Evolutionary conservation across 305 asterid species (phyloP).

Genomic region (Fraxinus ornus): DNA sequence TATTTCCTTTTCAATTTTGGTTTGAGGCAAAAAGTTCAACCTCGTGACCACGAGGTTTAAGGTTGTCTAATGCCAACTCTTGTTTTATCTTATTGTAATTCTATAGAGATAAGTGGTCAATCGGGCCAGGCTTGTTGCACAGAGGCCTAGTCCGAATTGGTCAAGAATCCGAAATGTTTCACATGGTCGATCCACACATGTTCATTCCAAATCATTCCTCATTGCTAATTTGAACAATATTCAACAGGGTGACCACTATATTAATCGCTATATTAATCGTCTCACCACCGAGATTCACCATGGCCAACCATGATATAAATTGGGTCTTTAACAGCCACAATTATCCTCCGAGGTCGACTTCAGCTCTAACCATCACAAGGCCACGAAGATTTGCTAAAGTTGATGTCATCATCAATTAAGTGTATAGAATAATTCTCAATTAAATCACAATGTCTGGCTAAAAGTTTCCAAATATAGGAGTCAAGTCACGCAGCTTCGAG

Average conservation of each 20-base stretch:
- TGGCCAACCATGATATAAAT: neutral
- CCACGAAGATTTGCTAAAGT: neutral
- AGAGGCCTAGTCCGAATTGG: neutral
- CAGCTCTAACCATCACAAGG: neutral
- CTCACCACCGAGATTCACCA: neutral
- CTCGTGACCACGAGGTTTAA: neutral
- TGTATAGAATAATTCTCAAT: too few species aligned
- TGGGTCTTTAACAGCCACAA: neutral
- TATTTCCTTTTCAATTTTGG: neutral
- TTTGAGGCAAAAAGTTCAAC: neutral
- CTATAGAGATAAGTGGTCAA: neutral
- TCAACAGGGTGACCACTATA: neutral
- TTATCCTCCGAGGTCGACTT: neutral
- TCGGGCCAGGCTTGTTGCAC: neutral
- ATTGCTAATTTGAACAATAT: too few species aligned
- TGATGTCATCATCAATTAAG: neutral
- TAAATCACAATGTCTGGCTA: neutral
- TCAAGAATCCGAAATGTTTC: too few species aligned
- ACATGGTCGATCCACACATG: too few species aligned
- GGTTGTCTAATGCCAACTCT: neutral
- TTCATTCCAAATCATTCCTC: too few species aligned
- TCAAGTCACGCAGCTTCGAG: neutral
- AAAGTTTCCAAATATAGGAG: neutral
- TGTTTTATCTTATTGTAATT: neutral
- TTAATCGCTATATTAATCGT: neutral